These are phyloP conservation scores for Rhodotorula sp. DNA, from an alignment of 1,284 basidiomycete genomes.

Conservation along the genomic window DNA sequence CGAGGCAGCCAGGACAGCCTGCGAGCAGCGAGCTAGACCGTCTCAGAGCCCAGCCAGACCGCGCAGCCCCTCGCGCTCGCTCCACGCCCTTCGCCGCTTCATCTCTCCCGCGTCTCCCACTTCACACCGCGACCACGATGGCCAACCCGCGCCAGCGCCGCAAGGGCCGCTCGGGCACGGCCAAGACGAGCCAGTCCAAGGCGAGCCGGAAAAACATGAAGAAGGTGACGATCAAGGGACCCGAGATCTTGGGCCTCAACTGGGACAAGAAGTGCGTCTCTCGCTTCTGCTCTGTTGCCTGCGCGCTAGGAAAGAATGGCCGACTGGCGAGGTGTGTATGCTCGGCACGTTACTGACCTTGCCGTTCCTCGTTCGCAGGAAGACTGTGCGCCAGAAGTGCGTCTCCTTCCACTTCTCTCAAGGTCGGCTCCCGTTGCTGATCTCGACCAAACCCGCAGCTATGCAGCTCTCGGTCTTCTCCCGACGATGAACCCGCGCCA, in stretches of 20 bases:
- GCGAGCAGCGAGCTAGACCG: no score
- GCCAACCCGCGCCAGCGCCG: constrained; percentile 45
- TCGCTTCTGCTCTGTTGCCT: background rate
- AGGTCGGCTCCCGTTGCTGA: no score
- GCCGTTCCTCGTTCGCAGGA: constrained; percentile 47
- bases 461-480: constrained; percentile 72
- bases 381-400: constrained; percentile 80
- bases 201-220: constrained; percentile 16
- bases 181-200: constrained; percentile 29
- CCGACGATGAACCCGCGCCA: constrained; percentile 63
- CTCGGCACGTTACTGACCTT: background rate
- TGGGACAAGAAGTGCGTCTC: constrained; percentile 40
- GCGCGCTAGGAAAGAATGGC: background rate
- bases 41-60: no score
- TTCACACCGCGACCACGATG: constrained; percentile 14
- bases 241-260: constrained; percentile 24
- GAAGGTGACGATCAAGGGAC: constrained; percentile 45
- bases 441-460: constrained; percentile 57
- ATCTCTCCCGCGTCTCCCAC: background rate
- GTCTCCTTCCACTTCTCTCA: background rate
- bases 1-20: no score
- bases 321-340: background rate
- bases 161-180: constrained; percentile 40
- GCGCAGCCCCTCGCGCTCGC: no score
- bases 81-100: background rate